Evolutionary conservation across 306 rosid species (phyloP), one percentile per base, ranked within the genome.

Genomic region (Quercus robur): DNA sequence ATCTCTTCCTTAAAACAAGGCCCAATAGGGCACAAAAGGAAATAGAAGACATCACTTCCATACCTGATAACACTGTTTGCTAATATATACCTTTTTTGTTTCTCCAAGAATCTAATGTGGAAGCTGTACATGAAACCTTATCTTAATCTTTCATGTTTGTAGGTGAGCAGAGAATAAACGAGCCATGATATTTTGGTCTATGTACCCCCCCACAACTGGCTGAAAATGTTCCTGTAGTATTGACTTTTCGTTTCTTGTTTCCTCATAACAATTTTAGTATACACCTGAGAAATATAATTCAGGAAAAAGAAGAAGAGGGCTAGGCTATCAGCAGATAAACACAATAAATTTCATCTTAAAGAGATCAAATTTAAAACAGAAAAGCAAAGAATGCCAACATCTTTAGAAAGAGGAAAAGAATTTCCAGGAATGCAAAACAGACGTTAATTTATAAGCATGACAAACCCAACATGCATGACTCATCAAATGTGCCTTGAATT

Each of bases 241-340:
- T 64, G 13, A 3, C 54, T 64, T 64, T 64, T 62, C 21, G 30
- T 38, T 44, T 75, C 41, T 46, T 51, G 74, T 63, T 74, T 76
- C 57, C 62, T 77, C 81, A 52, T 70, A 38, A 71, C 55, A 19
- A 73, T 62, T 69, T 74, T 74, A 25, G 83, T 67, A 58, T 75
- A 19, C 58, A 71, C 66, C 90, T 88, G 90, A 57, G 21, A 74
- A 59, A 82, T n/a, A 57, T 51, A 56, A 59, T 78, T 25, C 26
- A 49, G 26, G 73, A 46, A 64, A 52, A 44, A 72, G 57, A 69
- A 73, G 21, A 10, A 9, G 19, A 19, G 30, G 57, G 41, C 20
- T 26, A 30, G 70, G 30, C 20, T 64, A 64, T 31, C 21, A 17
- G 33, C 14, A 62, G 44, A 64, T 15, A 30, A 64, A 9, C 46